Percentiles rank a stretch among this genome's conserved stretches.
phyloP scores from a whole-genome alignment of 768 basidiomycete species.

The Lyophyllum decastes region DNA sequence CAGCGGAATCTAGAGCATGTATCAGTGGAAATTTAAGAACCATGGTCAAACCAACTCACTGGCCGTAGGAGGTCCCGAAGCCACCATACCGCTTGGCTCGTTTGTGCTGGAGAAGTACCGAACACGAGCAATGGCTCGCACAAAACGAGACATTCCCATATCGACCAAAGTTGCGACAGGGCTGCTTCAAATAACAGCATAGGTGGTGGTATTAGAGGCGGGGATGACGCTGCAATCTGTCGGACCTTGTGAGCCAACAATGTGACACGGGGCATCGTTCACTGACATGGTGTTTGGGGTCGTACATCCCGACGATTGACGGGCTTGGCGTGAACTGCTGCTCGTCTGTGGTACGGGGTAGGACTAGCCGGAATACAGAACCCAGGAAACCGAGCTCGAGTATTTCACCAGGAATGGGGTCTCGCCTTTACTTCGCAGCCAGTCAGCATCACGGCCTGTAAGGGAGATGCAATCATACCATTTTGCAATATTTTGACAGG shows the following conservation, averaged over 20 bases:
- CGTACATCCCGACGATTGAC: slow-evolving; percentile 51
- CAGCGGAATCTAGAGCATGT: slow-evolving; percentile 65
- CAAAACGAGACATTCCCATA: slow-evolving; percentile 93
- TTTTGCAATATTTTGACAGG: slow-evolving; percentile 80
- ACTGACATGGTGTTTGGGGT: slow-evolving; percentile 53
- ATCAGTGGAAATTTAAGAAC: not conserved
- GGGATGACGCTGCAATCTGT: slow-evolving; percentile 70
- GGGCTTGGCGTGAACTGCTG: slow-evolving; percentile 68
- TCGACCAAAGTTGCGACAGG: slow-evolving; percentile 71
- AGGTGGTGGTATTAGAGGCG: slow-evolving; percentile 59
- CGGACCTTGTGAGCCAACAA: not conserved
- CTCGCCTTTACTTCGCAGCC: slow-evolving; percentile 69
- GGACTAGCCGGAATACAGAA: slow-evolving; percentile 66
- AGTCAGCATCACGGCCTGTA: slow-evolving; percentile 19
- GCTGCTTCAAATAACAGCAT: slow-evolving; percentile 64
- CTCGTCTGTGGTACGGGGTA: slow-evolving; percentile 69
- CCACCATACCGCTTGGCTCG: slow-evolving; percentile 92
- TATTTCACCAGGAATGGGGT: slow-evolving; percentile 64
- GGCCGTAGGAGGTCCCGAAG: slow-evolving; percentile 85
- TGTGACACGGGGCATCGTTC: not conserved
- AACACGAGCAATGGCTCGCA: slow-evolving; percentile 90
- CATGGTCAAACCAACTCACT: slow-evolving; percentile 35
- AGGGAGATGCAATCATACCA: slow-evolving; percentile 56
- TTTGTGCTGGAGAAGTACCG: slow-evolving; percentile 74
- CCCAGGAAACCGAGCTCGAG: slow-evolving; percentile 86